Conservation (phyloP, 352 stramenopile species). For the Phytophthora fragariaefolia region DNA sequence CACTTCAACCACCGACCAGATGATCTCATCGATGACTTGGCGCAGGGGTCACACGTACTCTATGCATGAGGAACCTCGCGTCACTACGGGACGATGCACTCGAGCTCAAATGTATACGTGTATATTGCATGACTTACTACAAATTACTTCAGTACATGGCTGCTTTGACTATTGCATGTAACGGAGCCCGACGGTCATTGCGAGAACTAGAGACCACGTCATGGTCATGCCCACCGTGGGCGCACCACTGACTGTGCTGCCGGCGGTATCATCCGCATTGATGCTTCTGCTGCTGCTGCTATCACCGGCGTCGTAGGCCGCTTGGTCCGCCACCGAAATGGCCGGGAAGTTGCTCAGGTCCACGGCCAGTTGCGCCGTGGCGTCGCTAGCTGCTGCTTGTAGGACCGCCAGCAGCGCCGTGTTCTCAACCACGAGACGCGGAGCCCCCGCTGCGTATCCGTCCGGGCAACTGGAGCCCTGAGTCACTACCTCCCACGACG, state of each 20-base stretch:
- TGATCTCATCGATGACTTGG: too few relatives aligned
- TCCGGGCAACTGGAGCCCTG: constrained; percentile 53
- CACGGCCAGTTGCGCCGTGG: constrained; percentile 54
- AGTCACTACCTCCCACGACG: constrained; percentile 51
- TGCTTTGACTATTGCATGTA: too few relatives aligned
- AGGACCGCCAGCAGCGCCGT: constrained; percentile 44
- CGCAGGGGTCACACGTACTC: too few relatives aligned
- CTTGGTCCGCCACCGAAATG: constrained; percentile 55
- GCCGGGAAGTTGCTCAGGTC: constrained; percentile 52
- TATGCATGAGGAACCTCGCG: too few relatives aligned
- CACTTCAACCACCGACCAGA: neutral
- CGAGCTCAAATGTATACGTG: too few relatives aligned
- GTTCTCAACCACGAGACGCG: constrained; percentile 61
- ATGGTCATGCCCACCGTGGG: neutral
- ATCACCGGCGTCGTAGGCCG: constrained; percentile 43
- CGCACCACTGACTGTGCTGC: constrained; percentile 18
- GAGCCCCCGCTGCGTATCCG: constrained; percentile 42
- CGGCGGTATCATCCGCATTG: neutral
- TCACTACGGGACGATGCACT: too few relatives aligned
- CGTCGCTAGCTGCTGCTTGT: constrained; percentile 31
- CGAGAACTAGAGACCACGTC: constrained; percentile 3
- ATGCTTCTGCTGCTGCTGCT: constrained; percentile 31
- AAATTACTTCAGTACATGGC: too few relatives aligned
- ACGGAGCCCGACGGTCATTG: too few relatives aligned
- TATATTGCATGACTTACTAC: too few relatives aligned